Conservation (phyloP, 2,329 filamentous ascomycete species). For the Curvularia verruculosa region DNA sequence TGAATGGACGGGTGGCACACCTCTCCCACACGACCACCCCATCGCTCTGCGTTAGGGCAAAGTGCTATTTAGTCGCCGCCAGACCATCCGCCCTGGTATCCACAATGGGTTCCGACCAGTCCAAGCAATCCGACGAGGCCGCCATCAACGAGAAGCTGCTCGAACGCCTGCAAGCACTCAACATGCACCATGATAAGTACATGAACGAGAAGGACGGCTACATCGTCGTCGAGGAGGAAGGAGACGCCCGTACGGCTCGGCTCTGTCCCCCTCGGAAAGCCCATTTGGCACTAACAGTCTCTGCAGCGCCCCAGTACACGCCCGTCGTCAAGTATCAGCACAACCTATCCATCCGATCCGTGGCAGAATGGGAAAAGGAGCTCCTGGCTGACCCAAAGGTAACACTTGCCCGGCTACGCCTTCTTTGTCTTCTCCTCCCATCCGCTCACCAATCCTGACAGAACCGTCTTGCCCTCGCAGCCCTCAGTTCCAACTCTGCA, state of each 20-base stretch:
- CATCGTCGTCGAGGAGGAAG: slow-evolving; percentile 55
- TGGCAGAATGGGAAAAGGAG: slow-evolving; percentile 65
- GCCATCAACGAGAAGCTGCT: slow-evolving; percentile 49
- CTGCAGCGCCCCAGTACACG: slow-evolving; percentile 35
- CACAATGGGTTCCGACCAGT: slow-evolving; percentile 46
- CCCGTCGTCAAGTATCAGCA: slow-evolving; percentile 34
- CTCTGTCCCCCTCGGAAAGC: not conserved
- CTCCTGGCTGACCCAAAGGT: slow-evolving; percentile 71
- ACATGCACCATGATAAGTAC: slow-evolving; percentile 51
- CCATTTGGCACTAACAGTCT: not conserved
- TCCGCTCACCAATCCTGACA: slow-evolving; percentile 23
- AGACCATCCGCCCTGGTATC: not conserved
- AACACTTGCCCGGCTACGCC: slow-evolving; percentile 9
- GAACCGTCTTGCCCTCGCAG: slow-evolving; percentile 76
- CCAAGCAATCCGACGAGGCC: slow-evolving; percentile 44
- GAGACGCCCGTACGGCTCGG: slow-evolving; percentile 50
- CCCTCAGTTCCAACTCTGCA: slow-evolving; percentile 71
- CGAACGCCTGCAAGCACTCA: slow-evolving; percentile 53
- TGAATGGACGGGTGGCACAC: not conserved
- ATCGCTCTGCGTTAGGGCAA: not conserved
- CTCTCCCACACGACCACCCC: slow-evolving; percentile 10
- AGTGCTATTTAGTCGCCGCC: not conserved
- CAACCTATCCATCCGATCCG: slow-evolving; percentile 58
- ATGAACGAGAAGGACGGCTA: slow-evolving; percentile 60
- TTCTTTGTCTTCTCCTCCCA: not conserved